Evolutionary conservation across 108 stramenopile species (phyloP), one percentile per base, ranked within the genome.

Genomic region (Halocafeteria seosinensis): DNA sequence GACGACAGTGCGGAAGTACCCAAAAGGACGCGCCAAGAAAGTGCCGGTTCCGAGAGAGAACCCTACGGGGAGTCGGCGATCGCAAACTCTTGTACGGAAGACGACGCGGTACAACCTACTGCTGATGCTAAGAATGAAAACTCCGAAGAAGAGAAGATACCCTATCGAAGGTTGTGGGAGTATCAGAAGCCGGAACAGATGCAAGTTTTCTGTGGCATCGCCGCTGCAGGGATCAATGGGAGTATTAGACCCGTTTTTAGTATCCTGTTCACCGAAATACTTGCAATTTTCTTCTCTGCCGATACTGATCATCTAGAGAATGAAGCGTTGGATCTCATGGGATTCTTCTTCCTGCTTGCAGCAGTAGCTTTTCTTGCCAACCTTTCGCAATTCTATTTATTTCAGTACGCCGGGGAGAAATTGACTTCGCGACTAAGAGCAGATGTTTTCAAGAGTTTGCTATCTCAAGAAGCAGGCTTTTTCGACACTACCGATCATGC

Each of bases 251-350:
- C 82, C 23, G 64, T 83, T 0, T 87, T 88, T 70, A 85, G 85
- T 0, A 64, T 86, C 28, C 64, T 85, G 36, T 67, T 87, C n/a
- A 84, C 86, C 0, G 86, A 89, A 74, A 65, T 86, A 17, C 62
- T 89, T 17, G 78, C 80, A 1, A 89, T 90, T 29, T 85, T 91
- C 65, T 69, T 70, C 30, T 60, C 71, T 58, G 86, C 88, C 1
- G 75, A 86, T 63, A 74, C 75, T 32, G 89, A 90, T 62, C 87
- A 85, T 17, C 84, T 90, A 0, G 65, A 90, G 58, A 55, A 33
- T 37, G 57, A n/a, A 13, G n/a, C n/a, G 12, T 71, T 85, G 50
- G 81, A 81, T 63, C 53, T 65, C 27, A 63, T 88, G 33, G 73
- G 68, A 8, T 85, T 85, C 68, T 47, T 76, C 28, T 88, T 87